Base-by-base conservation (phyloP, 2,329 filamentous ascomycete genomes). In the Penicillium sp. region DNA sequence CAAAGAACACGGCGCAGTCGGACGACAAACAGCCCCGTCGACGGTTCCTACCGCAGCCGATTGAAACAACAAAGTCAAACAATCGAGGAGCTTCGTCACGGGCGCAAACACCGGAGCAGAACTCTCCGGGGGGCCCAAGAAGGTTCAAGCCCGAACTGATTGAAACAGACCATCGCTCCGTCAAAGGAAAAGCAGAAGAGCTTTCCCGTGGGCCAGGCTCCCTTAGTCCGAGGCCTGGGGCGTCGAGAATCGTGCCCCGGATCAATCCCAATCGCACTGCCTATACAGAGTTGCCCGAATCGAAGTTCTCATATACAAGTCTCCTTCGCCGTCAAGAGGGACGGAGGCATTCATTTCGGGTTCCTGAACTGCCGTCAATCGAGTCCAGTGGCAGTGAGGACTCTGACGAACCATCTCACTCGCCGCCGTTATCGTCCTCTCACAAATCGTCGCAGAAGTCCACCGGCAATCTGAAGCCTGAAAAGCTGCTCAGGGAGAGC, bases 61-160 rank as follows among this genome's bases (percentile, higher is more conserved):
- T 91, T 57, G 88, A 91, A 70, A 90, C 87, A 8, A 86, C 81
- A 81, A 82, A 42, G 81, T 77, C 66, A 76, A 83, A 63, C 76
- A 77, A 64, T 63, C 66, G 45, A 60, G 55, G 62, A 56, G 43
- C 56, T 35, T 24, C 50, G 39, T 16, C 36, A 24, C n/a, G 11
- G n/a, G 25, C 14, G 27, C 46, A 48, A 24, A 38, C 44, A 44
- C 52, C 85, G 61, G 76, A 66, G 24, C 48, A 49, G 9, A 50
- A 41, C 6, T 38, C 39, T 7, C 41, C 49, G 10, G 24, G 27
- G 10, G 39, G 38, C 5, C 55, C 63, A 11, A 65, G 66, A 46
- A 63, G 63, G 46, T 70, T 69, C 22, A 57, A 58, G 33, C 68
- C 67, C 4, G 63, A 69, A 36, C 55, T 70, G 11, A 64, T 72